Conservation (phyloP, 306 rosid genomes). For the Fragaria vesca region DNA sequence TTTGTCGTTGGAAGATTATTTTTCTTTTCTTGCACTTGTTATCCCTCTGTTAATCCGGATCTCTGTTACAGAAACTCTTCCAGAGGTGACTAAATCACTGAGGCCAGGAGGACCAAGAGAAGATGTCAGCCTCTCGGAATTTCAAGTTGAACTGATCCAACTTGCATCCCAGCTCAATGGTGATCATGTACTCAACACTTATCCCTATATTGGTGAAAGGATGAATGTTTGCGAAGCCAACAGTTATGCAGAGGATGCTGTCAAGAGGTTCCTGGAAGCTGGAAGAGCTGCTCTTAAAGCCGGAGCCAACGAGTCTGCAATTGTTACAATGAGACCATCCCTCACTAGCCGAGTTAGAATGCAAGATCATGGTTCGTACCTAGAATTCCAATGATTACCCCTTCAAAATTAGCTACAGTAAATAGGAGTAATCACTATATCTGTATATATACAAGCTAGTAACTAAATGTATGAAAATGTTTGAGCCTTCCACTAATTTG, state of each 20-base stretch:
- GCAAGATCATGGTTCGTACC: conserved; percentile 20
- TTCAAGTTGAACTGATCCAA: conserved; percentile 84
- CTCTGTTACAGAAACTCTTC: conserved; percentile 58
- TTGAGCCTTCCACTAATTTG: neutral
- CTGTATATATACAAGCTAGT: neutral
- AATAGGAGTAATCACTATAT: neutral
- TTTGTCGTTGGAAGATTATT: neutral
- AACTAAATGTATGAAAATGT: neutral
- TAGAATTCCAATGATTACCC: conserved; percentile 40
- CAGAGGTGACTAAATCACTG: conserved; percentile 57
- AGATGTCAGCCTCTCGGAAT: conserved; percentile 73
- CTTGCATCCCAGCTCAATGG: conserved; percentile 96
- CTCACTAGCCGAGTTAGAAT: conserved; percentile 63
- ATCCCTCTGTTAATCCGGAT: conserved; percentile 14
- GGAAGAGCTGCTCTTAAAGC: conserved; percentile 78
- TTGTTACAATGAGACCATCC: conserved; percentile 90
- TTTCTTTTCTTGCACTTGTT: neutral
- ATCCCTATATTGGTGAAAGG: conserved; percentile 69
- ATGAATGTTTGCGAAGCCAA: conserved; percentile 87
- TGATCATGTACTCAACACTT: conserved; percentile 66
- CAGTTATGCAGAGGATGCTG: conserved; percentile 87
- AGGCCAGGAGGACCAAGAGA: conserved; percentile 76
- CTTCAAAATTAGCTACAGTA: neutral
- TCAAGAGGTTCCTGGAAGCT: conserved; percentile 86
- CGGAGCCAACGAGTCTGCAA: conserved; percentile 84